phyloP scores from a whole-genome alignment of 2,329 filamentous ascomycete genomes.

The Bipolaris gigantea region DNA sequence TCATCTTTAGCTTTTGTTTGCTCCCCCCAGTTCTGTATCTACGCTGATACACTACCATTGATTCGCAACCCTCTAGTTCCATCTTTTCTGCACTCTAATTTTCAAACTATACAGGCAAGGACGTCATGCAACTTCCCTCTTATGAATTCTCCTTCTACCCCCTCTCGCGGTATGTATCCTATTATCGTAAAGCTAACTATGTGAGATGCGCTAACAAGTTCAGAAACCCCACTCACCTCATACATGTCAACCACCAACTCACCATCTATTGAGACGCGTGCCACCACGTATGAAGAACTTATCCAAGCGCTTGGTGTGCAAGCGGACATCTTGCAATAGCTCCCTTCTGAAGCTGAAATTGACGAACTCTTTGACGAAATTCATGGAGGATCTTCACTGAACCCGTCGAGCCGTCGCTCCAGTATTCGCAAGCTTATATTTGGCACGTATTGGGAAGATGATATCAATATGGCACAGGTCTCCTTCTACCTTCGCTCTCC shows the following conservation, averaged over 20 bases:
- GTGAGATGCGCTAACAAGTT: neutral
- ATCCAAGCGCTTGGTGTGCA: neutral
- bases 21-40: neutral
- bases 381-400: neutral
- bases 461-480: neutral
- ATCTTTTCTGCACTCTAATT: neutral
- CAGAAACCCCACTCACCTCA: neutral
- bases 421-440: neutral
- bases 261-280: neutral
- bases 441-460: neutral
- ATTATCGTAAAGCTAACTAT: neutral
- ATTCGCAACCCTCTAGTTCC: no score
- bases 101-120: neutral
- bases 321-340: neutral
- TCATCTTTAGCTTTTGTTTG: neutral
- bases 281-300: neutral
- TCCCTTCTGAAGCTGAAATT: neutral
- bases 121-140: no score
- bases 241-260: neutral
- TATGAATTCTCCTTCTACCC: neutral
- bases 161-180: neutral
- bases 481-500: neutral
- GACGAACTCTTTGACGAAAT: neutral
- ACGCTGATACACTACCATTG: neutral
- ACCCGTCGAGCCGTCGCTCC: neutral